A percentile compares a stretch with the other conserved stretches of the same genome.
Evolutionary conservation across 306 rosid genomes (phyloP).

Genomic region (Dryas alaskensis): DNA sequence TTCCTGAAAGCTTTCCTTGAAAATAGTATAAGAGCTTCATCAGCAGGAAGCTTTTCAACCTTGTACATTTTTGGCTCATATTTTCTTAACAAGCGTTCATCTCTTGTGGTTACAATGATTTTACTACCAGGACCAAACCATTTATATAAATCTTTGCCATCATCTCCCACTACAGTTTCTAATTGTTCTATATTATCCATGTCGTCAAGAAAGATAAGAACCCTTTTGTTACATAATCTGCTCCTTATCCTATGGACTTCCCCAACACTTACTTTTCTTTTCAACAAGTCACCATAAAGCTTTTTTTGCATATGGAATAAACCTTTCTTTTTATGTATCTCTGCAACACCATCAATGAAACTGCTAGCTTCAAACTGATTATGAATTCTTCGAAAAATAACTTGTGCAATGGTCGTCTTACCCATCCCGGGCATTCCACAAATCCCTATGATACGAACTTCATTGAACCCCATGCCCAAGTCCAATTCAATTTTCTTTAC

Average conservation of each 20-base stretch:
- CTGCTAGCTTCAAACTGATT: constrained; percentile 24
- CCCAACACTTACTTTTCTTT: not conserved
- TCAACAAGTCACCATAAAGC: constrained; percentile 11
- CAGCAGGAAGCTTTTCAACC: not conserved
- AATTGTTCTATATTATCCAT: too few relatives aligned
- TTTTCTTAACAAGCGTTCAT: not conserved
- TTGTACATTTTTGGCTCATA: not conserved
- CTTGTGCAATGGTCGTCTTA: constrained; percentile 7
- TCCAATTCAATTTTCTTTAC: not conserved
- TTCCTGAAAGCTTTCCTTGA: not conserved
- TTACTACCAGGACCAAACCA: not conserved
- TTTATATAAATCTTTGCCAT: not conserved
- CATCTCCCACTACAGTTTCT: too few relatives aligned
- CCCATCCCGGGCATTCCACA: constrained; percentile 20
- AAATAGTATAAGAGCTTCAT: not conserved
- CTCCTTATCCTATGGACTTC: not conserved
- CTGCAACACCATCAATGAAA: constrained; percentile 13
- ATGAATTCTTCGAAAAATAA: not conserved
- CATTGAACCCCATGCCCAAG: not conserved
- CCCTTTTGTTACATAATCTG: not conserved
- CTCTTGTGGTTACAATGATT: not conserved
- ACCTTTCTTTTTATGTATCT: constrained; percentile 13
- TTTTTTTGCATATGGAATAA: constrained; percentile 11
- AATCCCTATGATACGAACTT: constrained; percentile 4
- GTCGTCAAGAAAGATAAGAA: constrained; percentile 20